Evolutionary conservation across 1,284 basidiomycete genomes (phyloP).

Genomic region (Apiotrichum veenhuisii): DNA sequence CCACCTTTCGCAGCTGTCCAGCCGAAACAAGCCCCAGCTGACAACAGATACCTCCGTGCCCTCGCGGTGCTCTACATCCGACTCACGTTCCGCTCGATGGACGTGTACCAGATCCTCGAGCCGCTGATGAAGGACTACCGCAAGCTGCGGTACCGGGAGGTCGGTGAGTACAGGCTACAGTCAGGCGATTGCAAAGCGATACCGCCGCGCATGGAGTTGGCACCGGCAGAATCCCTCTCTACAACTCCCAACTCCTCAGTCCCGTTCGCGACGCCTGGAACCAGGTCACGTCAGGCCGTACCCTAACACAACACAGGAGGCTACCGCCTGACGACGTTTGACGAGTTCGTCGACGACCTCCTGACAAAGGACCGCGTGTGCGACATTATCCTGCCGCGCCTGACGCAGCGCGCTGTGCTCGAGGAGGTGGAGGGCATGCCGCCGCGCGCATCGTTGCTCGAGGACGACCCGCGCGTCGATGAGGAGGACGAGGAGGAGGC

Average conservation of each 20-base stretch:
- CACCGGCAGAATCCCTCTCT: no score
- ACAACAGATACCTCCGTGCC: conserved; percentile 79
- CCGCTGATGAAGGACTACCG: conserved; percentile 90
- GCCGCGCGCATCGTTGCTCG: conserved; percentile 70
- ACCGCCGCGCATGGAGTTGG: no score
- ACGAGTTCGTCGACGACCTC: conserved; percentile 85
- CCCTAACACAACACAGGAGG: conserved; percentile 57
- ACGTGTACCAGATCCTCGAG: conserved; percentile 90
- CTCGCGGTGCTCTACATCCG: conserved; percentile 92
- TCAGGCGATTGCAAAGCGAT: background rate
- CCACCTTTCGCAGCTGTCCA: background rate
- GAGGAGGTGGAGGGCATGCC: conserved; percentile 89
- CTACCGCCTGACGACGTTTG: conserved; percentile 79
- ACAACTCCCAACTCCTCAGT: no score
- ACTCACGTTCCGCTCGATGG: conserved; percentile 82
- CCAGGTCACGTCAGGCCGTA: no score
- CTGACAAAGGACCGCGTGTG: conserved; percentile 88
- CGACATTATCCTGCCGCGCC: conserved; percentile 89
- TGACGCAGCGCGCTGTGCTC: conserved; percentile 77
- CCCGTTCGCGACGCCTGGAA: no score
- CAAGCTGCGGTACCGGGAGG: conserved; percentile 76
- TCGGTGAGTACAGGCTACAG: conserved; percentile 57
- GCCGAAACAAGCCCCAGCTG: background rate
- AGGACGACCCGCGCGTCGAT: conserved; percentile 18
- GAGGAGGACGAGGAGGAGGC: conserved; percentile 13